Base-by-base conservation (phyloP, 148 eudicot species). In the Mesembryanthemum crystallinum region DNA sequence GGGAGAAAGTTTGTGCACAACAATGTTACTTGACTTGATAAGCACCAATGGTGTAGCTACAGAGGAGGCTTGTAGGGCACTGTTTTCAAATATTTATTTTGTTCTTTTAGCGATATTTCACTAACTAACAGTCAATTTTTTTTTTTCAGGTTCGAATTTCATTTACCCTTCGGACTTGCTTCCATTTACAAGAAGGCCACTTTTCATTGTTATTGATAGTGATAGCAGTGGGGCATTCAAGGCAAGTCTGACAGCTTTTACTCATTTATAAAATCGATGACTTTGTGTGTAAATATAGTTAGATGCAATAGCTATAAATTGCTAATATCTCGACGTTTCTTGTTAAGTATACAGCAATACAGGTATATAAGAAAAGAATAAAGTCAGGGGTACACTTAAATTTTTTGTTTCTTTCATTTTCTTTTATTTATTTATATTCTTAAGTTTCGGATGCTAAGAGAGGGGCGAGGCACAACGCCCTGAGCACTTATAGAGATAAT, bases 171-270 rank as follows among this genome's bases (percentile, higher is more conserved):
- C 87, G 78, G 98, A 93, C 80, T 77, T 93, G 15, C 81, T 89
- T 75, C 96, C 98, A 61, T 93, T 93, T 64, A 88, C 96, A 29
- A 88, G 98, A 82, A 87, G 86, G 87, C 98, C 98, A 23, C 85
- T 93, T 17, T 89, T 93, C 78, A 47, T 91, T 32, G 83, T 93
- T 71, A 82, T 91, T 85, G 98, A 93, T 82, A 93, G 98, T 80
- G 92, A 88, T 76, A 83, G 78, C 77, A 93, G 97, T 73, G 85
- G 74, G 81, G 82, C 88, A 73, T 91, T 91, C 87, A 91, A 89
- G 98, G 98, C 81, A 89, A 79, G 89, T 85, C 70, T 80, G 68
- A 77, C 58, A 30, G 54, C 70, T 75, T 69, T 65, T 64, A 21
- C 54, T 45, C 52, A 60, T 55, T 78, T n/a, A 51, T 71, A 35